A percentile compares a stretch with the other conserved stretches of the same genome.
Conservation (phyloP, 805 yeast genomes). For the Blastobotrys mokoenaii region DNA sequence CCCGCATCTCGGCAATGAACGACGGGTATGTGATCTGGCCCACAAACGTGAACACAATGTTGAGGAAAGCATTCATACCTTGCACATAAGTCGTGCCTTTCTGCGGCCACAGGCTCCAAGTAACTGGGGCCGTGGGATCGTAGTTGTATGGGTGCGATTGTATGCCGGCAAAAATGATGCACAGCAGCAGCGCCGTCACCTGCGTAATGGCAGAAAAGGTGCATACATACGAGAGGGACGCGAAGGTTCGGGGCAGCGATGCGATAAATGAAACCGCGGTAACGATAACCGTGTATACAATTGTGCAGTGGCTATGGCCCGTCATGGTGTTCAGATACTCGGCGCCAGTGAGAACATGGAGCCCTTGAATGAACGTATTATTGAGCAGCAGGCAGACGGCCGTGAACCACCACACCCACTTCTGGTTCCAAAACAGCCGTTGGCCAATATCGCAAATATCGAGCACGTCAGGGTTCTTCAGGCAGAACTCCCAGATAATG, state of each 20-base stretch:
- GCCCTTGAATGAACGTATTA: conserved; percentile 49
- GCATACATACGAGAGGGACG: conserved; percentile 44
- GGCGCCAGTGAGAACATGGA: conserved; percentile 54
- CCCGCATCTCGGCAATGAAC: conserved; percentile 50
- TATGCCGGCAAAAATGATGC: conserved; percentile 46
- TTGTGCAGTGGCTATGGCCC: conserved; percentile 42
- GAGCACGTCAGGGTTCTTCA: conserved; percentile 42
- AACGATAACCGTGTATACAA: conserved; percentile 43
- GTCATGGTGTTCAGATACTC: conserved; percentile 49
- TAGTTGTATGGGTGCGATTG: conserved; percentile 41
- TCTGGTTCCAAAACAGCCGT: conserved; percentile 42
- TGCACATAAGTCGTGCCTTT: conserved; percentile 45
- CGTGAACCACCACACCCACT: conserved; percentile 49
- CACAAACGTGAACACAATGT: conserved; percentile 54
- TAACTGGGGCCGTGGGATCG: conserved; percentile 32
- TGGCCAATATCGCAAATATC: conserved; percentile 55
- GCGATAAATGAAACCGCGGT: conserved; percentile 42
- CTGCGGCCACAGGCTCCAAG: conserved; percentile 42
- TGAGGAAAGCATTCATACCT: conserved; percentile 49
- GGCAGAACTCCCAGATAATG: conserved; percentile 47
- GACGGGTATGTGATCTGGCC: conserved; percentile 60
- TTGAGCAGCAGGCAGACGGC: conserved; percentile 46
- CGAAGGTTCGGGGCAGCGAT: conserved; percentile 50
- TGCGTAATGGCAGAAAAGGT: conserved; percentile 48
- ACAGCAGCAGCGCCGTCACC: conserved; percentile 46